Evolutionary conservation across 345 rosid species (phyloP), one percentile per base, ranked within the genome.

Genomic region (Carallia pectinifolia): DNA sequence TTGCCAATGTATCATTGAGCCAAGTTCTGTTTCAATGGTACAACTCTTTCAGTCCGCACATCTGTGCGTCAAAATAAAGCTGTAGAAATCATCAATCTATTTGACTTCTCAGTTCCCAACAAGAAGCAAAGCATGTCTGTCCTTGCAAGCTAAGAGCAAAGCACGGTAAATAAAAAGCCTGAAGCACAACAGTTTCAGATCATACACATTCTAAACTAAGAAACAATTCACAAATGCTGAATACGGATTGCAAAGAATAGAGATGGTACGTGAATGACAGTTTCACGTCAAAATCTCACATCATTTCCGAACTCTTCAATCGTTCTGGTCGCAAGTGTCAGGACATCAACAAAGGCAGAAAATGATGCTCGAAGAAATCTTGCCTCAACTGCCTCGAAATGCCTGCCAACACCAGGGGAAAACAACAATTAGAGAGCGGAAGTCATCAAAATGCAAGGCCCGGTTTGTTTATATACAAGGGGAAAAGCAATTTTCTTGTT

Each of bases 351-450:
- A 58, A 92, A 92, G 19, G 98, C 85, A 58, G 98, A 92, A 77
- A 85, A 90, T 0, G 97, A 92, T 54, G 99, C 97, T n/a, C 96
- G 89, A 40, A 95, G 96, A 72, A 92, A 90, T 74, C 97, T 86
- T 2, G 99, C 98, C 79, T 95, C 98, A 2, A 86, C 76, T 37
- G 98, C 98, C 77, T 89, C 92, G 56, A 95, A 95, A 61, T 82
- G 91, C 77, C 98, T 92, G 69, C 15, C 15, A 36, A 23, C 34
- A 18, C 37, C n/a, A 37, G 53, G 38, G 16, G 39, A 38, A 10
- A 33, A 23, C 36, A 17, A 17, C 29, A 6, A 47, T 30, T 23
- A 44, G 18, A 9, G 27, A 8, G 17, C 27, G 17, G 2, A 5
- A 56, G 62, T 17, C 29, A 31, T 60, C 17, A 60, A 69, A 60